phyloP scores from a whole-genome alignment of 768 basidiomycete genomes.

The Rubroboletus pulcherrimus region DNA sequence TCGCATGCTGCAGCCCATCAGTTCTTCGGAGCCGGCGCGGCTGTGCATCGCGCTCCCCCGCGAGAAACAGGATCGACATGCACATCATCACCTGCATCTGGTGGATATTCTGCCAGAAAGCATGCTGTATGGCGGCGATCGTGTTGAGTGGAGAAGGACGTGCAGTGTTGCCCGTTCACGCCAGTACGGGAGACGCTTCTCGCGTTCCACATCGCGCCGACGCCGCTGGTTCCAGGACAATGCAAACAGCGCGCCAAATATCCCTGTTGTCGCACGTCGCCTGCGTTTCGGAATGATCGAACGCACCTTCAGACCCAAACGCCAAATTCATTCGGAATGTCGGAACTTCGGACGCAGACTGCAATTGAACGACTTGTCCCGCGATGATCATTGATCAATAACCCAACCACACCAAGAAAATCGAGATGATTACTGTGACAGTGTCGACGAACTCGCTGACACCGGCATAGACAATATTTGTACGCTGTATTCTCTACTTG shows the following conservation, averaged over 20 bases:
- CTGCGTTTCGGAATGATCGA: background rate
- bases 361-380: constrained; percentile 63
- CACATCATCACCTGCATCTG: constrained; percentile 77
- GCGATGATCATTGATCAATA: background rate
- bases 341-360: constrained; percentile 61
- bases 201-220: constrained; percentile 70
- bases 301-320: constrained; percentile 67
- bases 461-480: constrained; percentile 53
- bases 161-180: constrained; percentile 64
- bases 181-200: constrained; percentile 87
- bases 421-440: constrained; percentile 57
- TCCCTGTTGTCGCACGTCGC: constrained; percentile 44
- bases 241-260: constrained; percentile 64
- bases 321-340: constrained; percentile 58
- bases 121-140: constrained; percentile 42
- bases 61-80: constrained; percentile 52
- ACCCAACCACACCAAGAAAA: background rate
- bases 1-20: constrained; percentile 36
- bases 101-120: constrained; percentile 75
- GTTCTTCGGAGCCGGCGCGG: constrained; percentile 49
- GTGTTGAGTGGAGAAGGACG: background rate
- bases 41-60: constrained; percentile 39
- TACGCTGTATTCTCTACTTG: constrained; percentile 77
- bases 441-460: constrained; percentile 66
- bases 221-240: constrained; percentile 61